phyloP scores from a whole-genome alignment of 2,329 filamentous ascomycete species.

The Calonectria pseudoreteaudii region DNA sequence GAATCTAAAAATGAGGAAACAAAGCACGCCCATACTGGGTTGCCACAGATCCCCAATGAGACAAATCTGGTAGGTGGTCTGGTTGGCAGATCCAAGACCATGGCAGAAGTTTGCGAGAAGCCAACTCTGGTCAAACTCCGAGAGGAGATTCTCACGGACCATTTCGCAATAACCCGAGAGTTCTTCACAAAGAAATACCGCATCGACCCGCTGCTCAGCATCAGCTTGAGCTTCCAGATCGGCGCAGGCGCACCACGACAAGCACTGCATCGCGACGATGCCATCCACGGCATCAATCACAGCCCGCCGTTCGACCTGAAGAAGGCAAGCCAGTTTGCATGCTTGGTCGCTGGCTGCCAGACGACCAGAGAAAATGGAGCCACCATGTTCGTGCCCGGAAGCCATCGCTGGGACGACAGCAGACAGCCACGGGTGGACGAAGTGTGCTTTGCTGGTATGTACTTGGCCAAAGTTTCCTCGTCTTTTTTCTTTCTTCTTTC shows the following conservation, averaged over 20 bases:
- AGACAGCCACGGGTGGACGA: not conserved
- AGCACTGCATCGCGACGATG: slow-evolving; percentile 2
- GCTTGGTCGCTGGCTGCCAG: not conserved
- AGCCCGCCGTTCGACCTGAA: not conserved
- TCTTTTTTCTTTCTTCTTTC: no score
- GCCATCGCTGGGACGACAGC: not conserved
- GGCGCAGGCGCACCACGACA: not conserved
- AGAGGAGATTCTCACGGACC: not conserved
- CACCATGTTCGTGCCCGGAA: slow-evolving; percentile 6
- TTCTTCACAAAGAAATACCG: not conserved
- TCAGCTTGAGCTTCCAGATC: slow-evolving; percentile 3
- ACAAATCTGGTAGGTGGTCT: not conserved
- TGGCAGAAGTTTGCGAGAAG: not conserved
- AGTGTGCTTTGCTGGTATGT: slow-evolving; percentile 12
- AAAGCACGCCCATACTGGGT: not conserved
- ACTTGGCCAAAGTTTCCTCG: no score
- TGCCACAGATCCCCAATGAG: not conserved
- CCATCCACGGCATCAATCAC: slow-evolving; percentile 6
- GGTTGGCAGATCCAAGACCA: not conserved
- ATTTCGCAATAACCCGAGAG: not conserved
- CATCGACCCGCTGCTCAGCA: slow-evolving; percentile 5
- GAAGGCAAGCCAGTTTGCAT: not conserved
- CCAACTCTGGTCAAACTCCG: not conserved
- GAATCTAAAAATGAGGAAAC: not conserved
- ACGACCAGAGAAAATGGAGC: slow-evolving; percentile 5